phyloP scores from a whole-genome alignment of 805 yeast species.

The Metschnikowia bowlesiae region DNA sequence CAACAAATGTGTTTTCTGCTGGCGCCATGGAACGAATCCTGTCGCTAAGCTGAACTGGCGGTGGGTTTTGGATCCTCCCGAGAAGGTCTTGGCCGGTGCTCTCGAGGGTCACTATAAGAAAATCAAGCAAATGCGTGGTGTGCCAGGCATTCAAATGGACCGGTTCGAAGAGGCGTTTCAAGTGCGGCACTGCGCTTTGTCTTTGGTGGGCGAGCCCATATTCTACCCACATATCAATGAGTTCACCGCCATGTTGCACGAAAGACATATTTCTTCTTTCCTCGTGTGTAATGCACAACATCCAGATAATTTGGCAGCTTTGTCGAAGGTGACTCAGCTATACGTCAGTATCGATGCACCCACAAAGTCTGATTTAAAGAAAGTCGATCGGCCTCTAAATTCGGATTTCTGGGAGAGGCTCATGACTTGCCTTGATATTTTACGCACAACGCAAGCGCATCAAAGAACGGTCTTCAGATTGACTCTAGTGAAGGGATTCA shows the following conservation, averaged over 20 bases:
- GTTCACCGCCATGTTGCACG: constrained; percentile 77
- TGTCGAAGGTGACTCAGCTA: constrained; percentile 79
- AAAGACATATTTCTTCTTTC: constrained; percentile 74
- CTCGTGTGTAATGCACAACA: constrained; percentile 95
- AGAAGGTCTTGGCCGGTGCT: constrained; percentile 78
- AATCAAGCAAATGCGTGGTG: constrained; percentile 92
- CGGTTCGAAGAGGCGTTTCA: constrained; percentile 87
- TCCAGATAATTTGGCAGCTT: constrained; percentile 70
- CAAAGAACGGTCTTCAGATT: constrained; percentile 90
- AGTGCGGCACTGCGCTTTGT: constrained; percentile 87
- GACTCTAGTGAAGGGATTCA: constrained; percentile 89
- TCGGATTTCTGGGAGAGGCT: constrained; percentile 92
- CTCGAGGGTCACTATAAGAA: constrained; percentile 84
- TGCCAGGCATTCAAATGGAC: constrained; percentile 88
- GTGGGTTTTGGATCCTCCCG: constrained; percentile 93
- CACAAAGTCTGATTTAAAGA: constrained; percentile 72
- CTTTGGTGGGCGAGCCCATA: constrained; percentile 92
- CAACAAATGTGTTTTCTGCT: constrained; percentile 92
- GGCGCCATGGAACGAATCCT: constrained; percentile 97
- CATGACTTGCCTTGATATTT: constrained; percentile 71
- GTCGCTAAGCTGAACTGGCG: constrained; percentile 91
- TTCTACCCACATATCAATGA: constrained; percentile 88
- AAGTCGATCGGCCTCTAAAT: constrained; percentile 83
- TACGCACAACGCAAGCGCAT: constrained; percentile 65
- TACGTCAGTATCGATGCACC: constrained; percentile 94